Evolutionary conservation across 2,329 filamentous ascomycete genomes (phyloP).

Genomic region (Cercospora sesami): DNA sequence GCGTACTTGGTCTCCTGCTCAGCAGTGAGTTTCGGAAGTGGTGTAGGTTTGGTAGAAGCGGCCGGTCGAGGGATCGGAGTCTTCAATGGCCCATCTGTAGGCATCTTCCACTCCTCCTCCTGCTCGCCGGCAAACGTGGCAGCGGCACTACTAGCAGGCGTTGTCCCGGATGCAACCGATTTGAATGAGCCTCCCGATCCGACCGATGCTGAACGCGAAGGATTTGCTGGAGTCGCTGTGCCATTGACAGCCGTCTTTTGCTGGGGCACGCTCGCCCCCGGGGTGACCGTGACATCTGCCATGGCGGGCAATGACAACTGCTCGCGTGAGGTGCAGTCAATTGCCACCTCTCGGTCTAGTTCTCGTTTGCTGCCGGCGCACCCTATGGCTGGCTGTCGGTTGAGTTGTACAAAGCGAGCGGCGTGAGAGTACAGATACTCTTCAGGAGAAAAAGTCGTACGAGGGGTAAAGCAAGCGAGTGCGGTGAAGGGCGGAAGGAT

Average conservation of each 20-base stretch:
- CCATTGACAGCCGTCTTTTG: slow-evolving; percentile 13
- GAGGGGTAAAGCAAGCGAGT: not conserved
- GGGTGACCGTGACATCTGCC: slow-evolving; percentile 10
- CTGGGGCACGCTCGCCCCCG: slow-evolving; percentile 3
- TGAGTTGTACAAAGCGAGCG: not conserved
- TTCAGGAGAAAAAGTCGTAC: not conserved
- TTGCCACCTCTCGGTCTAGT: slow-evolving; percentile 1
- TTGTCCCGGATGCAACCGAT: slow-evolving; percentile 29
- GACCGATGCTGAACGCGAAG: slow-evolving; percentile 31
- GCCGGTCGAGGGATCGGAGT: slow-evolving; percentile 37
- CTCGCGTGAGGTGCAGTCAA: slow-evolving; percentile 1
- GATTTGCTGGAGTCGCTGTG: not conserved
- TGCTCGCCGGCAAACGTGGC: slow-evolving; percentile 30
- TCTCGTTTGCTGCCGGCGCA: slow-evolving; percentile 5
- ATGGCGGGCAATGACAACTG: slow-evolving; percentile 1
- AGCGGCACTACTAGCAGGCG: slow-evolving; percentile 19
- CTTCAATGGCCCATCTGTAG: slow-evolving; percentile 36
- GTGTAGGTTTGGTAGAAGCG: slow-evolving; percentile 56
- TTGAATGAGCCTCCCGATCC: slow-evolving; percentile 33
- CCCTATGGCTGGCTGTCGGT: not conserved
- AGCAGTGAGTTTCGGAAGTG: slow-evolving; percentile 62
- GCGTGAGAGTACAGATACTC: not conserved
- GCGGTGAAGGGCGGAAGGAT: slow-evolving; percentile 7
- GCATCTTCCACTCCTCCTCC: slow-evolving; percentile 31
- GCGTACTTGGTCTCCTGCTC: slow-evolving; percentile 84